Evolutionary conservation across 2,329 filamentous ascomycete species (phyloP), one percentile per base, ranked within the genome.

Genomic region (Diaporthe australafricana): DNA sequence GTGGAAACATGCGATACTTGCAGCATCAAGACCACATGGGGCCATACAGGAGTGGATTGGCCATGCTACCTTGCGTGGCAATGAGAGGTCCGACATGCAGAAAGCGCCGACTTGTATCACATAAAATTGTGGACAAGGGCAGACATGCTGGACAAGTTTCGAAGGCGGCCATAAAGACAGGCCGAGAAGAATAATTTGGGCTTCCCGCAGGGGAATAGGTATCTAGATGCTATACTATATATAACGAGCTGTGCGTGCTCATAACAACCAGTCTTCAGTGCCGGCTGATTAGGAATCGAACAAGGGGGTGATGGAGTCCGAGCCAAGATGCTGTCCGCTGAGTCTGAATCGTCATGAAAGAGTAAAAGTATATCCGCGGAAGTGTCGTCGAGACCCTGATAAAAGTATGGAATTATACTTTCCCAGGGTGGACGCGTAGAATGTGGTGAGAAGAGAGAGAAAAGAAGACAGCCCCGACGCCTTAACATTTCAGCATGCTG

Each of bases 401-500:
- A 52, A 57, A 53, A 47, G 56, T 40, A 53, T 38, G 38, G 48
- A 32, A 50, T 38, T 65, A 65, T 38, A 65, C 60, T 50, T 65
- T 65, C 27, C 45, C 60, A 12, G 60, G 60, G 60, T 38, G 30
- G 53, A 50, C 60, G 45, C 60, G 60, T 38, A 27, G 45, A 38
- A n/a, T 65, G 60, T 27, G 45, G 30, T 32, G 14, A 32, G 60
- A 38, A 47, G 47, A 62, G 27, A 38, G 22, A 63, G 40, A 47
- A 48, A 48, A 63, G 27, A 5, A 50, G 45, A 50, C 47, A 50
- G 42, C 14, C 22, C 30, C 45, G 35, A 63, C 30, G 16, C 27
- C n/a, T 48, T 65, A 73, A 47, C 70, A 73, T 38, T 72, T 73
- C 45, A 88, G 74, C 32, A 89, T 82, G 76, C 88, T 90, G 78